Evolutionary conservation across 768 basidiomycete genomes (phyloP).

Genomic region (Leucosporidium yakuticum): DNA sequence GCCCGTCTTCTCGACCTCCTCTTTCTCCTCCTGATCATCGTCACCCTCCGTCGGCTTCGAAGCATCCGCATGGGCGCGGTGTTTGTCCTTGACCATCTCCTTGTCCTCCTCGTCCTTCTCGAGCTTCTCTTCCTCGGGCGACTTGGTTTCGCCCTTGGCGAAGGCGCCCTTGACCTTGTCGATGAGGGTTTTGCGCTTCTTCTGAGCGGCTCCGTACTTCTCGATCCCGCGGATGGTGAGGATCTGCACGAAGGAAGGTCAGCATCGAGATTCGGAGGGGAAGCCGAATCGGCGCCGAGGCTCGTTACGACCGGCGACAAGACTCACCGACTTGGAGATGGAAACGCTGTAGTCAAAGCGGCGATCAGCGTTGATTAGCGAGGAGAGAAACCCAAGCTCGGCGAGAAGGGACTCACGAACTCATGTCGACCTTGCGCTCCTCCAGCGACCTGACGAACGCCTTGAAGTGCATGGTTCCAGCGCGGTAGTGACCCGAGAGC

Average conservation of each 20-base stretch:
- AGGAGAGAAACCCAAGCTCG: background rate
- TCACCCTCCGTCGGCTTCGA: background rate
- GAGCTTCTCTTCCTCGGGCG: constrained; percentile 11
- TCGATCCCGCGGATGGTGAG: constrained; percentile 36
- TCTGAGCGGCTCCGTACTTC: constrained; percentile 27
- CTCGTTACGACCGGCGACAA: background rate
- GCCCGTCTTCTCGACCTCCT: constrained; percentile 1
- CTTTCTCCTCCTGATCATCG: background rate
- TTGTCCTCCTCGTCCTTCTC: constrained; percentile 14
- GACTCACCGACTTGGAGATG: constrained; percentile 33
- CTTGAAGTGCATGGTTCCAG: constrained; percentile 37
- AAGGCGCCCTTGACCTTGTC: constrained; percentile 11
- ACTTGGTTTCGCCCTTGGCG: background rate
- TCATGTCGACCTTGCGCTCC: constrained; percentile 34
- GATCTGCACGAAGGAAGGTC: constrained; percentile 1
- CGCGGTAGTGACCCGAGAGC: constrained; percentile 37
- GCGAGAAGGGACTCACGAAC: constrained; percentile 4
- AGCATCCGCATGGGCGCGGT: background rate
- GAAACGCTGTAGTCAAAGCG: constrained; percentile 20
- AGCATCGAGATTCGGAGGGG: no score
- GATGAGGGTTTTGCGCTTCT: constrained; percentile 26
- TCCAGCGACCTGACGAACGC: constrained; percentile 28
- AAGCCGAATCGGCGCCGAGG: no score
- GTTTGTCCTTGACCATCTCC: constrained; percentile 10
- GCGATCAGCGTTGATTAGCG: background rate